Evolutionary conservation across 805 yeast genomes (phyloP).

Genomic region (Tetrapisispora iriomotensis): DNA sequence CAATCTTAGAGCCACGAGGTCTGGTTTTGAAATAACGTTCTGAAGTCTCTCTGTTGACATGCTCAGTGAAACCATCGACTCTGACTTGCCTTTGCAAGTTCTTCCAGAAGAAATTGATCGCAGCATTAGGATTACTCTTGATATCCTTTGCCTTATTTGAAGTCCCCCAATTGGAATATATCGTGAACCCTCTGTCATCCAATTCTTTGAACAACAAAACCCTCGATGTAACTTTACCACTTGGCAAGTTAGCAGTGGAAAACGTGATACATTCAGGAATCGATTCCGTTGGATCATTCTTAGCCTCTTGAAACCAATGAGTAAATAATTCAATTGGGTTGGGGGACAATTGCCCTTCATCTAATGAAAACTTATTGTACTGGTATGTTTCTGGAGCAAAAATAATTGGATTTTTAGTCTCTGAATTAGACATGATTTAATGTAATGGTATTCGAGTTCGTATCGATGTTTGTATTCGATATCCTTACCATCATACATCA

Average conservation of each 20-base stretch:
- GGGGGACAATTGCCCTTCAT: slow-evolving; percentile 39
- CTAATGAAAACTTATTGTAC: slow-evolving; percentile 58
- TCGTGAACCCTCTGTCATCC: slow-evolving; percentile 72
- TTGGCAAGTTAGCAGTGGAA: slow-evolving; percentile 81
- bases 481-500: too few species aligned
- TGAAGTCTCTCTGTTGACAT: slow-evolving; percentile 61
- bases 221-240: slow-evolving; percentile 83
- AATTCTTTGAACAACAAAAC: slow-evolving; percentile 82
- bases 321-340: slow-evolving; percentile 75
- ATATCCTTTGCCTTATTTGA: slow-evolving; percentile 75
- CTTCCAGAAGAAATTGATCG: slow-evolving; percentile 88
- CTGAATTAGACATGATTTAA: background rate
- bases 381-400: slow-evolving; percentile 87
- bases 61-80: slow-evolving; percentile 77
- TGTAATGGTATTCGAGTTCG: too few species aligned
- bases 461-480: too few species aligned
- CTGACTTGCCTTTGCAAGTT: slow-evolving; percentile 85
- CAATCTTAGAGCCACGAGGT: slow-evolving; percentile 87
- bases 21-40: slow-evolving; percentile 74
- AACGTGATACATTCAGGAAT: slow-evolving; percentile 79
- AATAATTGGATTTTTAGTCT: slow-evolving; percentile 27
- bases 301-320: slow-evolving; percentile 77
- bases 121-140: slow-evolving; percentile 63
- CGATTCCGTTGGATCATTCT: slow-evolving; percentile 38
- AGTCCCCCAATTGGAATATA: slow-evolving; percentile 86